These are phyloP conservation scores for Termitomyces sp. DNA, from an alignment of 768 basidiomycete genomes.

Conservation along the genomic window DNA sequence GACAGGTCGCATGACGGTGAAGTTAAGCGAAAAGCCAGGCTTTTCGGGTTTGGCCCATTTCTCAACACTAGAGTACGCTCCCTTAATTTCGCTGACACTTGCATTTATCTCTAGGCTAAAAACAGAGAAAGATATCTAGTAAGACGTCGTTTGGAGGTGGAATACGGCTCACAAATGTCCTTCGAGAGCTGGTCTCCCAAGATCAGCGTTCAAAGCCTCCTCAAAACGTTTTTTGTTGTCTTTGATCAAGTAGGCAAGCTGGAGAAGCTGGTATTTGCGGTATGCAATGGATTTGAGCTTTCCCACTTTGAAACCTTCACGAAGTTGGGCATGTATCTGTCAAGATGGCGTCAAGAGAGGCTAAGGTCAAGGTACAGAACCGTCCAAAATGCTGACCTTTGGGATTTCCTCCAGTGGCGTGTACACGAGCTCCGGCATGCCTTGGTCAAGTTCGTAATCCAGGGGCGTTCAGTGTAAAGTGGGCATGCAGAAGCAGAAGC, in stretches of 20 bases:
- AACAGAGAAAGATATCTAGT: not conserved
- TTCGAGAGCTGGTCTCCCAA: slow-evolving; percentile 64
- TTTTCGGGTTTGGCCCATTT: slow-evolving; percentile 71
- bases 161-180: slow-evolving; percentile 37
- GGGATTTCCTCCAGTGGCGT: slow-evolving; percentile 55
- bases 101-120: slow-evolving; percentile 59
- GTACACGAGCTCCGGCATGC: slow-evolving; percentile 33
- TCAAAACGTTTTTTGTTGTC: slow-evolving; percentile 66
- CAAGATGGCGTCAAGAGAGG: not conserved
- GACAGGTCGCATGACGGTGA: slow-evolving; percentile 55
- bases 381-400: slow-evolving; percentile 27
- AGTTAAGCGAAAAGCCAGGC: slow-evolving; percentile 53
- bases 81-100: slow-evolving; percentile 47
- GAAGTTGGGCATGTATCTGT: slow-evolving; percentile 56
- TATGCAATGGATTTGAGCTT: slow-evolving; percentile 64
- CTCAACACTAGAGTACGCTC: slow-evolving; percentile 59
- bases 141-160: not conserved
- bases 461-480: too few species aligned
- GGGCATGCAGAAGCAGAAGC: too few species aligned
- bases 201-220: slow-evolving; percentile 54
- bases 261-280: slow-evolving; percentile 74
- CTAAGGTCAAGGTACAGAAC: too few species aligned
- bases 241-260: slow-evolving; percentile 68
- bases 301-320: slow-evolving; percentile 57
- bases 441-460: not conserved